Percentiles rank a stretch among this genome's conserved stretches.
phyloP scores from a whole-genome alignment of 164 flowering plant species.

The Kalanchoe fedtschenkoi region DNA sequence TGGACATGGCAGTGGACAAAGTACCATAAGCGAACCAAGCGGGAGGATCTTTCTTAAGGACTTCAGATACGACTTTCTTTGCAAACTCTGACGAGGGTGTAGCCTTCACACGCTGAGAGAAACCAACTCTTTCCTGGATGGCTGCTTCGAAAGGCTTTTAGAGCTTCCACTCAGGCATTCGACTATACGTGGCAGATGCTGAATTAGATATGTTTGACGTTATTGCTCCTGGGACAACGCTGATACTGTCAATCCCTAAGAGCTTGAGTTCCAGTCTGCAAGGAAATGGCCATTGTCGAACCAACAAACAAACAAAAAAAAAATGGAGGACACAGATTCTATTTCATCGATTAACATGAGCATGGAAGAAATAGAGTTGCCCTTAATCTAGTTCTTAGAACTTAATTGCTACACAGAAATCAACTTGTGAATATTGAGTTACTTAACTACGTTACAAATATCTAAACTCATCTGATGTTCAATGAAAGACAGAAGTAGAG shows the following conservation, averaged over 20 bases:
- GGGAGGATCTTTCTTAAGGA: constrained; percentile 62
- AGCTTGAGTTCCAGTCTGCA: constrained; percentile 66
- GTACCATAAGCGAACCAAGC: constrained; percentile 67
- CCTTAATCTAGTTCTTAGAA: too few species aligned
- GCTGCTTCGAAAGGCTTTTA: constrained; percentile 53
- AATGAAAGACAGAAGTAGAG: too few species aligned
- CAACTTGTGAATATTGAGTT: too few species aligned
- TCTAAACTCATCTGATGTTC: not conserved
- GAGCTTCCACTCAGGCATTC: constrained; percentile 74
- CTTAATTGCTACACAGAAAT: too few species aligned
- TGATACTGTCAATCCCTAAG: constrained; percentile 64
- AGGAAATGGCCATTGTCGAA: not conserved
- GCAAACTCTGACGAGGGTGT: constrained; percentile 82
- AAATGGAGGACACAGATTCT: not conserved
- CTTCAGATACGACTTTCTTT: constrained; percentile 43
- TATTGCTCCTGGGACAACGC: constrained; percentile 73
- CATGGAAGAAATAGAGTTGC: too few species aligned
- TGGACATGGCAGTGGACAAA: constrained; percentile 27
- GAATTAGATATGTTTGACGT: constrained; percentile 54
- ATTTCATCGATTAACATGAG: not conserved
- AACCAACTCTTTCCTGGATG: constrained; percentile 37
- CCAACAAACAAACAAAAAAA: not conserved
- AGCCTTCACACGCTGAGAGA: constrained; percentile 39
- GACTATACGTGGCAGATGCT: constrained; percentile 33
- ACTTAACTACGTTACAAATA: too few species aligned